Evolutionary conservation across 495 filamentous ascomycete genomes (phyloP).

Genomic region (Terfezia boudieri): DNA sequence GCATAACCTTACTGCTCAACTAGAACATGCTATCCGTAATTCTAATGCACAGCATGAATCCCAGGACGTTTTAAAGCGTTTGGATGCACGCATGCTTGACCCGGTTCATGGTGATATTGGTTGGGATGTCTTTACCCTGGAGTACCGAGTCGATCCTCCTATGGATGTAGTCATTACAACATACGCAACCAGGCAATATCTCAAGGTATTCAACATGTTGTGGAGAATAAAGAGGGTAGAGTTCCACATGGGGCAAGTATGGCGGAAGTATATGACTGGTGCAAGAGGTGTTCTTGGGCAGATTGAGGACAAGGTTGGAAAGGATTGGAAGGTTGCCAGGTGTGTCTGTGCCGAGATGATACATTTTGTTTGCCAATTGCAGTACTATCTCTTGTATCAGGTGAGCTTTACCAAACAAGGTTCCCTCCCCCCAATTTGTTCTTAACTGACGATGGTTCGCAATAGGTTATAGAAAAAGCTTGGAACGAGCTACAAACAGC

Average conservation of each 20-base stretch:
- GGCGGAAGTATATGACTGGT: slow-evolving; percentile 93
- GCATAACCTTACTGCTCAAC: slow-evolving; percentile 84
- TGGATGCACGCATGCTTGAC: slow-evolving; percentile 92
- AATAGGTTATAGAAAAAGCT: slow-evolving; percentile 64
- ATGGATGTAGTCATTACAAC: slow-evolving; percentile 95
- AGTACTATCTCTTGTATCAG: slow-evolving; percentile 97
- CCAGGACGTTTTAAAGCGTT: slow-evolving; percentile 70
- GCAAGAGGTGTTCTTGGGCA: slow-evolving; percentile 73
- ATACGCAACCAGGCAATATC: slow-evolving; percentile 82
- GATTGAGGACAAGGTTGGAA: slow-evolving; percentile 48
- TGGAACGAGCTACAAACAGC: slow-evolving; percentile 73
- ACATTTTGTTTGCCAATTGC: slow-evolving; percentile 88
- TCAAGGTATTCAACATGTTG: slow-evolving; percentile 98
- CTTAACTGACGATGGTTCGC: neutral
- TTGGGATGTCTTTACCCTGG: slow-evolving; percentile 98
- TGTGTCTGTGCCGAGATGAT: slow-evolving; percentile 92
- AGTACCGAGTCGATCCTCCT: slow-evolving; percentile 95
- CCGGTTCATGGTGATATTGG: slow-evolving; percentile 90
- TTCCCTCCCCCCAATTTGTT: neutral
- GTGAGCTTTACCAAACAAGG: slow-evolving; percentile 2
- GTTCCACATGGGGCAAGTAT: slow-evolving; percentile 71
- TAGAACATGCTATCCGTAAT: slow-evolving; percentile 91
- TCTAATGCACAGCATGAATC: slow-evolving; percentile 94
- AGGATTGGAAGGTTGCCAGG: slow-evolving; percentile 75
- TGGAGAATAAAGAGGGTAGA: slow-evolving; percentile 98